Base-by-base conservation (phyloP, 1,139 yeast genomes). In the Wickerhamomyces sp. region DNA sequence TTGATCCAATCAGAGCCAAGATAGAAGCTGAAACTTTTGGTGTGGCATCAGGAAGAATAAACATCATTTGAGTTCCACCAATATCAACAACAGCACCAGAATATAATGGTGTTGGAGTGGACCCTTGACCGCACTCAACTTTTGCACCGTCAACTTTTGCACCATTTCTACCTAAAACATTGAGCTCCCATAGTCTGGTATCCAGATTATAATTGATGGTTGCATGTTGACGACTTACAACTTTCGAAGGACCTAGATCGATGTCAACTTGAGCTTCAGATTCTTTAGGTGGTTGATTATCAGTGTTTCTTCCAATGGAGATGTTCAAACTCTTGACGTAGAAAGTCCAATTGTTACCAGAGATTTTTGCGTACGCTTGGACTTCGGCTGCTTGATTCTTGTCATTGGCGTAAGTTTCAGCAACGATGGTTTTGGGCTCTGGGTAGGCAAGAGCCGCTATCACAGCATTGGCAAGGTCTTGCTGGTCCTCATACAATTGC, bases 21-120 rank as follows among this genome's bases (percentile, higher is more conserved):
- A 82, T 70, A 38, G 64, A 60, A 25, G 64, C 72, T 34, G 78
- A 70, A 14, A 83, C 66, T 21, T 61, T 62, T 2, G 96, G 96
- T n/a, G 79, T 76, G 6, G 86, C 78, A 55, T 89, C 97, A 0
- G 98, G 98, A 46, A 91, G 66, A 24, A 91, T 91, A 57, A 91
- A 91, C 95, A 91, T 91, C 98, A 91, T 91, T 61, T 91, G 98
- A 12, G 95, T 89, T 4, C 96, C 97, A 9, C 97, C 97, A 32
- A 91, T 79, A 55, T 91, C 98, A 41, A 91, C 64, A 15, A 91
- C 78, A 32, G 93, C 87, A 10, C 97, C 98, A 3, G 93, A 82
- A 36, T 75, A 73, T 42, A 91, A 69, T 11, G 78, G 71, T 15
- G 80, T 70, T 6, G 77, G 66, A 6, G 64, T 57, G 8, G 68